Percentiles rank a stretch among this genome's conserved stretches.
These are phyloP conservation scores for Puya raimondii DNA, from an alignment of 176 grass and related monocot genomes.

Conservation along the genomic window DNA sequence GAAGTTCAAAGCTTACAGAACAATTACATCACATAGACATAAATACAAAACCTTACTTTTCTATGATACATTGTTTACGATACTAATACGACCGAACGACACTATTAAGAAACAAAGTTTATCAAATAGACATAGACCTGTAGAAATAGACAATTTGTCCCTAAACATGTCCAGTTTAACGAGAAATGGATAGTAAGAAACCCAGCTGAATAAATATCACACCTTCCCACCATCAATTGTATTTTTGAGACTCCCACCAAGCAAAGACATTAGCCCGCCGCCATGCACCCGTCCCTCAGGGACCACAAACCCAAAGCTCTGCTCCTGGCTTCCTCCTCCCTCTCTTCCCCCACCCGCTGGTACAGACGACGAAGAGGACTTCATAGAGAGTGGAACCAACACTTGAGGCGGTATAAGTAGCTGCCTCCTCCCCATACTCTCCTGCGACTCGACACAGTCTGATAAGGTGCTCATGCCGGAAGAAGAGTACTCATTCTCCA, in stretches of 20 bases:
- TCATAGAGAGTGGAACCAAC: slow-evolving; percentile 65
- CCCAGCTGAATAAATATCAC: slow-evolving; percentile 12
- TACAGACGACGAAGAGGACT: slow-evolving; percentile 35
- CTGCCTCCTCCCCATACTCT: slow-evolving; percentile 30
- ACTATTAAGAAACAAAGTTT: slow-evolving; percentile 2
- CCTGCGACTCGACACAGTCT: slow-evolving; percentile 26
- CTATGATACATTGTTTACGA: background rate
- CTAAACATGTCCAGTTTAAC: background rate
- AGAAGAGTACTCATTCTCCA: slow-evolving; percentile 39
- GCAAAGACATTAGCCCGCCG: slow-evolving; percentile 73
- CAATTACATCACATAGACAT: background rate
- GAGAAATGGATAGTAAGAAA: background rate
- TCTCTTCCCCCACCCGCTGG: slow-evolving; percentile 9
- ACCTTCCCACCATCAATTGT: slow-evolving; percentile 20
- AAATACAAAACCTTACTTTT: background rate
- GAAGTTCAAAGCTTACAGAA: background rate
- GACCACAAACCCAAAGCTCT: slow-evolving; percentile 36
- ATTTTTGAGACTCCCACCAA: slow-evolving; percentile 37
- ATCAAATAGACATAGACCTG: background rate
- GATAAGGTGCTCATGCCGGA: slow-evolving; percentile 37
- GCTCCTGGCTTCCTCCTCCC: slow-evolving; percentile 23
- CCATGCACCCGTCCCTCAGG: slow-evolving; percentile 87
- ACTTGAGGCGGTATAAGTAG: slow-evolving; percentile 59
- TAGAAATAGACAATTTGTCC: slow-evolving; percentile 8
- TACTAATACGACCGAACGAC: slow-evolving; percentile 2